Percentiles rank a stretch among this genome's conserved stretches.
Conservation (phyloP, 129 eudicot genomes). For the Chrysanthemum seticuspe region DNA sequence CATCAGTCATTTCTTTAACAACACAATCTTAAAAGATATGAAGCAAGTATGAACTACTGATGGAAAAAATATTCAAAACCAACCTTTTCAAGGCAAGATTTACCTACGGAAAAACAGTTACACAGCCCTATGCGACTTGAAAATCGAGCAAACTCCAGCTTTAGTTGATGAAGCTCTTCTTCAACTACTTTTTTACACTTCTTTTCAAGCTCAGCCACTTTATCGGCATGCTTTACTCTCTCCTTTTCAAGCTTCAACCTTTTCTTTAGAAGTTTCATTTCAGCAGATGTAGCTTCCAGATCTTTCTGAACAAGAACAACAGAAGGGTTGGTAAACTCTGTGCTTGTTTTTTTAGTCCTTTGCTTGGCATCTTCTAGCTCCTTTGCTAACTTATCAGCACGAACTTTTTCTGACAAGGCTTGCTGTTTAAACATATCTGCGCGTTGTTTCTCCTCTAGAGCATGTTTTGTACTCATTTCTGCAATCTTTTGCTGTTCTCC, state of each 20-base stretch:
- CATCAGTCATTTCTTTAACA: too few species aligned
- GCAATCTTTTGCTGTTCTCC: slow-evolving; percentile 54
- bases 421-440: slow-evolving; percentile 52
- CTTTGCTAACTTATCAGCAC: slow-evolving; percentile 46
- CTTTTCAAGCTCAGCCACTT: slow-evolving; percentile 62
- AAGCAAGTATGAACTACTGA: background rate
- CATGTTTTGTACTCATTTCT: slow-evolving; percentile 48
- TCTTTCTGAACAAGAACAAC: background rate
- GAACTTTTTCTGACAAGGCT: slow-evolving; percentile 45
- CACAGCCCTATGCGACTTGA: slow-evolving; percentile 55
- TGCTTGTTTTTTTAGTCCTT: slow-evolving; percentile 34
- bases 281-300: slow-evolving; percentile 27
- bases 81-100: slow-evolving; percentile 57
- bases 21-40: too few species aligned
- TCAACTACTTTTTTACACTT: slow-evolving; percentile 45
- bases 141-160: slow-evolving; percentile 48
- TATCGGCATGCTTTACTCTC: slow-evolving; percentile 69
- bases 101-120: slow-evolving; percentile 51
- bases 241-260: slow-evolving; percentile 72
- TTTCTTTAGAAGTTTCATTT: slow-evolving; percentile 56
- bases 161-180: slow-evolving; percentile 52
- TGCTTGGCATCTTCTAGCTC: slow-evolving; percentile 39
- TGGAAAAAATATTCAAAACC: slow-evolving; percentile 20
- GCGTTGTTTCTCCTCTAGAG: slow-evolving; percentile 51
- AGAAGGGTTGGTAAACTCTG: slow-evolving; percentile 30